Percentiles rank a stretch among this genome's conserved stretches.
Conservation (phyloP, 2,329 filamentous ascomycete species). For the Scopulariopsis brevicaulis region DNA sequence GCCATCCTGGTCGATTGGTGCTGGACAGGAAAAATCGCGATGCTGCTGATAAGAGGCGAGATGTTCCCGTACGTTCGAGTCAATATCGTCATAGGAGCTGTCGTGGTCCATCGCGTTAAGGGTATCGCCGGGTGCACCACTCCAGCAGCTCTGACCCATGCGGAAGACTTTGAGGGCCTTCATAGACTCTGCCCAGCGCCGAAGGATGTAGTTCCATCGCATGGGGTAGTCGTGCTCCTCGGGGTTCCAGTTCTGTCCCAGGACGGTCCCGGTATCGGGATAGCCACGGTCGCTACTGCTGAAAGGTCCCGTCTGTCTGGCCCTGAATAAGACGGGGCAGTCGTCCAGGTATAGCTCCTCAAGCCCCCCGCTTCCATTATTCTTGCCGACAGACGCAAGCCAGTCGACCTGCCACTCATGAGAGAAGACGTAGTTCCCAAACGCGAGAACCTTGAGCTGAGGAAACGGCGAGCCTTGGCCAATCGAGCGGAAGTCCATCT, state of each 20-base stretch:
- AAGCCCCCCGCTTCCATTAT: slow-evolving; percentile 18
- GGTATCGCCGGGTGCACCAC: background rate
- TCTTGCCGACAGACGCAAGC: slow-evolving; percentile 23
- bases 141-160: background rate
- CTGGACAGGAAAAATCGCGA: background rate
- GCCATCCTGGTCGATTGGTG: background rate
- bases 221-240: background rate
- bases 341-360: slow-evolving; percentile 28
- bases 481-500: slow-evolving; percentile 17
- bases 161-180: background rate
- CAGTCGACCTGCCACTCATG: slow-evolving; percentile 33
- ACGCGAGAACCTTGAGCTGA: slow-evolving; percentile 21
- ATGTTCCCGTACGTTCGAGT: background rate
- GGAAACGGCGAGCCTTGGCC: slow-evolving; percentile 18
- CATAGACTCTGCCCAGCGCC: background rate
- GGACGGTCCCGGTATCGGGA: background rate
- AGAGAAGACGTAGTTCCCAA: slow-evolving; percentile 28
- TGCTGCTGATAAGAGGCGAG: background rate
- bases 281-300: background rate
- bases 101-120: background rate
- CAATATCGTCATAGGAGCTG: background rate
- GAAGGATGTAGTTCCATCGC: background rate
- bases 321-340: slow-evolving; percentile 20
- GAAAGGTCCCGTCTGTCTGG: slow-evolving; percentile 1
- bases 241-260: background rate